Base-by-base conservation (phyloP, 2,329 filamentous ascomycete species). In the Fusarium dimerum region DNA sequence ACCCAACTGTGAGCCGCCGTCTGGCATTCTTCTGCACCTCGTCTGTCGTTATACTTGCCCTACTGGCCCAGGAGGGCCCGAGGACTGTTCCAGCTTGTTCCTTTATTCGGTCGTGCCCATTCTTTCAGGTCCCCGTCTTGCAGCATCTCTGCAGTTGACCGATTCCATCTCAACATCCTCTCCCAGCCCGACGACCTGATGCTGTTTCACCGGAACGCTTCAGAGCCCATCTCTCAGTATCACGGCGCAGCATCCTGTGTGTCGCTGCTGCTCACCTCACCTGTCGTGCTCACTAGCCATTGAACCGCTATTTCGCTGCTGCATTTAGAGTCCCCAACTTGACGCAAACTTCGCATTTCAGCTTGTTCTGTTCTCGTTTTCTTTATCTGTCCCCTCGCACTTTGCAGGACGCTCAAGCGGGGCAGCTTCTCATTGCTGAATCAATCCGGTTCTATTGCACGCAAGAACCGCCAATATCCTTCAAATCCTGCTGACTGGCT, bases 241-340 rank as follows among this genome's bases (percentile, higher is more conserved):
- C 72, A 77, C 77, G 68, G 72, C 76, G 74, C 75, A 76, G 73
- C 74, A 76, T 76, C 75, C 75, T 74, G 78, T 80, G 75, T 71
- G 68, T 80, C 78, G 61, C 57, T 60, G 58, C 68, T 65, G 62
- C 66, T 73, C 66, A 43, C 67, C 67, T 71, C 65, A 68, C 66
- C 61, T 63, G 56, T 60, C 54, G 53, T 53, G 44, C 55, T 53
- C 50, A 53, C 47, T 57, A 44, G 55, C 51, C 46, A 50, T 53
- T 57, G 52, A 52, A 45, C 51, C 48, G 45, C 48, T 45, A 43
- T 43, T 34, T 55, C 50, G 52, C 56, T 52, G 50, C 48, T 40
- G 43, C 51, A 36, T 51, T 41, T 43, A 47, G 41, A 57, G 48
- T 40, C 47, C 44, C 43, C 43, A 40, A 47, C 20, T 26, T 26